These are phyloP conservation scores for Acanthamoeba culbertsoni DNA, from an alignment of 208 protist genomes.

Conservation along the genomic window DNA sequence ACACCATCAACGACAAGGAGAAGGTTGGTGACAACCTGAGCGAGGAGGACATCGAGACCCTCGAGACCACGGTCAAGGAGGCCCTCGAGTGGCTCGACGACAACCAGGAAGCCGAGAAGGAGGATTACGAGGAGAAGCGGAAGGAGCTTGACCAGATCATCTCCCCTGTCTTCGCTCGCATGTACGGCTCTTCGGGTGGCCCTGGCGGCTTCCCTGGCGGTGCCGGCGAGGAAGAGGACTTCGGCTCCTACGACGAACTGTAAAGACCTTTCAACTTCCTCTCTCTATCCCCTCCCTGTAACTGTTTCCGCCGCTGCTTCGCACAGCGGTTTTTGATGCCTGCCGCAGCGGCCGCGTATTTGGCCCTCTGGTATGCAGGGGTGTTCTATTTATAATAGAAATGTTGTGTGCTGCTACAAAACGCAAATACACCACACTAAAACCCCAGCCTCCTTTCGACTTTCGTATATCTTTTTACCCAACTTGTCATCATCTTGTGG, in stretches of 20 bases:
- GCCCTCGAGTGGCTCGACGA: slow-evolving; percentile 74
- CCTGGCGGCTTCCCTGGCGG: not conserved
- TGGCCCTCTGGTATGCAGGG: too few relatives aligned
- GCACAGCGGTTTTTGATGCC: too few relatives aligned
- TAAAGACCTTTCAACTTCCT: slow-evolving; percentile 50
- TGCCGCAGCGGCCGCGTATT: too few relatives aligned
- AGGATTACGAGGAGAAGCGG: slow-evolving; percentile 82
- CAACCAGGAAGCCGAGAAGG: slow-evolving; percentile 76
- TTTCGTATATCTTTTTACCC: too few relatives aligned
- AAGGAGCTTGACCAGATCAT: slow-evolving; percentile 80
- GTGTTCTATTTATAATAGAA: too few relatives aligned
- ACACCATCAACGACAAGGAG: slow-evolving; percentile 70
- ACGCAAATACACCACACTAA: too few relatives aligned
- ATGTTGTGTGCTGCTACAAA: too few relatives aligned
- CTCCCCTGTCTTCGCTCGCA: slow-evolving; percentile 86
- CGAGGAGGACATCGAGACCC: slow-evolving; percentile 70
- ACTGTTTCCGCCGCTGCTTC: too few relatives aligned
- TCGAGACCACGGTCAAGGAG: slow-evolving; percentile 74
- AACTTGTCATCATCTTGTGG: too few relatives aligned
- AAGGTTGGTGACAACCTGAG: slow-evolving; percentile 60
- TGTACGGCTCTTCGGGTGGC: slow-evolving; percentile 78
- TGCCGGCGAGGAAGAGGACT: slow-evolving; percentile 34
- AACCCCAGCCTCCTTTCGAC: too few relatives aligned
- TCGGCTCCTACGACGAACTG: slow-evolving; percentile 65
- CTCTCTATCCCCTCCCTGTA: not conserved